Conservation (phyloP, 2,329 filamentous ascomycete genomes). For the Epichloe festucae region DNA sequence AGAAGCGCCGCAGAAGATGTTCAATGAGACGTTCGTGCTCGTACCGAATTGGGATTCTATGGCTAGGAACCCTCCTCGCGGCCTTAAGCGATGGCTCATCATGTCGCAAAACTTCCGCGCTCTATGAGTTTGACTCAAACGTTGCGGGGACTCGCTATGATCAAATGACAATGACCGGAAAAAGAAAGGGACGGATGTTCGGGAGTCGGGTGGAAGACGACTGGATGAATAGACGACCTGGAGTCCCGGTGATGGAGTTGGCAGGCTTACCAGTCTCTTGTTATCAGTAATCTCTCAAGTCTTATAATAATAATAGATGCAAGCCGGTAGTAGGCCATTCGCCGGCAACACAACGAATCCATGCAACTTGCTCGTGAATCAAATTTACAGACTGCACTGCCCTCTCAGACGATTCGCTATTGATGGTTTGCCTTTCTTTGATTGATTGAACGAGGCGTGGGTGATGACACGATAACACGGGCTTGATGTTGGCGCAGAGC, state of each 20-base stretch:
- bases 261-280: not conserved
- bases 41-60: constrained; percentile 60
- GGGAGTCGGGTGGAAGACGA: not conserved
- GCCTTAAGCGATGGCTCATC: constrained; percentile 49
- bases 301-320: too few species aligned
- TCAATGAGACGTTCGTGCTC: constrained; percentile 70
- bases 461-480: too few species aligned
- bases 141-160: not conserved
- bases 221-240: not conserved
- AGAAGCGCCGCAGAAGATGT: constrained; percentile 52
- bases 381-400: too few species aligned
- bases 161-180: constrained; percentile 5
- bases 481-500: not conserved
- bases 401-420: too few species aligned
- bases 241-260: not conserved
- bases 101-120: constrained; percentile 60
- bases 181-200: not conserved
- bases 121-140: constrained; percentile 20
- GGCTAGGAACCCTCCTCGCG: constrained; percentile 35
- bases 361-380: too few species aligned
- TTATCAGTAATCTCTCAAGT: too few species aligned
- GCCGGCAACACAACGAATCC: too few species aligned
- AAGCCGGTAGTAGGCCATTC: too few species aligned
- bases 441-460: too few species aligned
- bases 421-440: too few species aligned